Evolutionary conservation across 208 protist species (phyloP).

Genomic region (Perkinsela sp.): DNA sequence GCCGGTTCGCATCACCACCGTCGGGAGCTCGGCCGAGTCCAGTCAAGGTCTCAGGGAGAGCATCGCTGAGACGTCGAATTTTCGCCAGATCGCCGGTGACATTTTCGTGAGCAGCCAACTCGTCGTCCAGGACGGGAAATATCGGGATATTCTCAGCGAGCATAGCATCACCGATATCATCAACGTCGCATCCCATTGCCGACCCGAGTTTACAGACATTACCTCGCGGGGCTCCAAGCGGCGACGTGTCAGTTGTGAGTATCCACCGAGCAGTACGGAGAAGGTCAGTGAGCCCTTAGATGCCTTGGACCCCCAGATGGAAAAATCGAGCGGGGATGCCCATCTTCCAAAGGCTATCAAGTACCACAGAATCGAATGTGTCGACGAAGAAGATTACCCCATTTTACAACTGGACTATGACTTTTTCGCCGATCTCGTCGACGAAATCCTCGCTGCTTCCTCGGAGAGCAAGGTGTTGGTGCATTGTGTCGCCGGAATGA

Average conservation of each 20-base stretch:
- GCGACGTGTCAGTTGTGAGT: background rate
- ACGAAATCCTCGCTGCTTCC: background rate
- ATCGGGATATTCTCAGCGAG: background rate
- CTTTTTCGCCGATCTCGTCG: background rate
- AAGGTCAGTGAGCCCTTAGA: background rate
- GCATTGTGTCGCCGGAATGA: background rate
- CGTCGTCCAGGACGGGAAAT: background rate
- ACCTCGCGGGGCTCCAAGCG: background rate
- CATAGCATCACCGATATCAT: background rate
- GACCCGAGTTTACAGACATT: background rate
- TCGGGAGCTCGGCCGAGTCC: background rate
- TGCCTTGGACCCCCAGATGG: background rate
- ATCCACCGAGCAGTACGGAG: background rate
- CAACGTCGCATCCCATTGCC: background rate
- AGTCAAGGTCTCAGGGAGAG: background rate
- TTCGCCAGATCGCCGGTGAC: background rate
- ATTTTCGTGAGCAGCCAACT: background rate
- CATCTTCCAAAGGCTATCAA: background rate
- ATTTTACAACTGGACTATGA: background rate
- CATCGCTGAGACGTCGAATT: background rate
- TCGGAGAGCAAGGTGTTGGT: background rate
- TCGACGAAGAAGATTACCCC: background rate
- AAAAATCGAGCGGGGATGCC: background rate
- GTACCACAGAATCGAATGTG: background rate
- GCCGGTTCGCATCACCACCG: background rate